phyloP scores from a whole-genome alignment of 306 rosid species.

The Vicia faba region DNA sequence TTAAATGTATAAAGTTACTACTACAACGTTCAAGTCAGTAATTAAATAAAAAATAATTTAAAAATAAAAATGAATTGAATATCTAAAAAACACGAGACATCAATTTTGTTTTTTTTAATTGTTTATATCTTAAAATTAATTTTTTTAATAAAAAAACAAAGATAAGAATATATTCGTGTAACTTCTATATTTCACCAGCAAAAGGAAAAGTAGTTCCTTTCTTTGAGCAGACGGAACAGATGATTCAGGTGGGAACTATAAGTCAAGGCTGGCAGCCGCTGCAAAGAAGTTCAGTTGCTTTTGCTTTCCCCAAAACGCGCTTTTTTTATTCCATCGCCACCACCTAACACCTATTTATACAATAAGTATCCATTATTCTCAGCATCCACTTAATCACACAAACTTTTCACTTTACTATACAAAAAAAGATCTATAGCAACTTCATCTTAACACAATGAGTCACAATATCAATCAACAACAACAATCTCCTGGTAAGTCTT shows the following conservation, averaged over 20 bases:
- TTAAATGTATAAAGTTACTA: too few relatives aligned
- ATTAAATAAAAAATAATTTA: too few relatives aligned
- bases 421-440: neutral
- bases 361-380: neutral
- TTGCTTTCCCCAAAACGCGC: constrained; percentile 30
- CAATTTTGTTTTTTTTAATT: too few relatives aligned
- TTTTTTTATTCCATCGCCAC: neutral
- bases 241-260: neutral
- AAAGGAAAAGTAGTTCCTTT: neutral
- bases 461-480: constrained; percentile 38
- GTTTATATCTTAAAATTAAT: too few relatives aligned
- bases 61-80: too few relatives aligned
- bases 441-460: constrained; percentile 16
- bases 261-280: constrained; percentile 9
- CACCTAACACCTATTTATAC: constrained; percentile 15
- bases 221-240: constrained; percentile 17
- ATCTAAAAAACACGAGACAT: too few relatives aligned
- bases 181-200: neutral
- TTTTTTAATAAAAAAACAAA: too few relatives aligned
- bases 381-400: neutral
- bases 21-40: too few relatives aligned
- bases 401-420: neutral
- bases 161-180: too few relatives aligned
- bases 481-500: constrained; percentile 40
- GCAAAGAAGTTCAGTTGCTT: neutral